Conservation (phyloP, 169 alveolate genomes). For the Eimeria sp. region DNA sequence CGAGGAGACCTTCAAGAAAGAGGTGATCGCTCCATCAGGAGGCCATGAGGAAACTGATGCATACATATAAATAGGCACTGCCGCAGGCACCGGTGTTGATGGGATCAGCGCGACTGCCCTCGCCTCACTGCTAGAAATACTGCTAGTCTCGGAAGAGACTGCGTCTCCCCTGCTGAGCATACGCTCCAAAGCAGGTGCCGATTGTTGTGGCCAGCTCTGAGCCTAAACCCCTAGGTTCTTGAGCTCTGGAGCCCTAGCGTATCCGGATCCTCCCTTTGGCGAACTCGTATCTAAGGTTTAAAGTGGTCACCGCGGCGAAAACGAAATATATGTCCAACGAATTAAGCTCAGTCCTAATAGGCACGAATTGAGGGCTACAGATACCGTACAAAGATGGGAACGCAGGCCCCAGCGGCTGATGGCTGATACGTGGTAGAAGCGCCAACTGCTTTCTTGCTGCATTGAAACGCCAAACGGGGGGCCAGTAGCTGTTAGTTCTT, state of each 20-base stretch:
- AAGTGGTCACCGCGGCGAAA: neutral
- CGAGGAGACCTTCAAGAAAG: constrained; percentile 92
- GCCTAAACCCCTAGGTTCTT: neutral
- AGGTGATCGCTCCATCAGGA: constrained; percentile 91
- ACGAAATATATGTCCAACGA: neutral
- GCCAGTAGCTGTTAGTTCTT: neutral
- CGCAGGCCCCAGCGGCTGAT: neutral
- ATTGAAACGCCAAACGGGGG: neutral
- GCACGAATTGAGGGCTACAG: neutral
- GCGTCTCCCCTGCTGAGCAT: neutral
- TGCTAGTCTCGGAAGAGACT: neutral
- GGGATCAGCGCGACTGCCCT: neutral
- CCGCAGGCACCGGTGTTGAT: neutral
- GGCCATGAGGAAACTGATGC: constrained; percentile 78
- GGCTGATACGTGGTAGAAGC: neutral
- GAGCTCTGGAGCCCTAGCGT: neutral
- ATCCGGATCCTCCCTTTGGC: neutral
- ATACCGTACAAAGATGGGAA: neutral
- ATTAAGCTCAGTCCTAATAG: neutral
- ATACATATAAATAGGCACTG: neutral
- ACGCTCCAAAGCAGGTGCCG: neutral
- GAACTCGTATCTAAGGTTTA: neutral
- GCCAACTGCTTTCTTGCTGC: neutral
- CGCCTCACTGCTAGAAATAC: neutral
- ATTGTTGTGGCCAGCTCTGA: neutral